Evolutionary conservation across 768 basidiomycete species (phyloP), one percentile per base, ranked within the genome.

Genomic region (Leccinum subtestaceum): DNA sequence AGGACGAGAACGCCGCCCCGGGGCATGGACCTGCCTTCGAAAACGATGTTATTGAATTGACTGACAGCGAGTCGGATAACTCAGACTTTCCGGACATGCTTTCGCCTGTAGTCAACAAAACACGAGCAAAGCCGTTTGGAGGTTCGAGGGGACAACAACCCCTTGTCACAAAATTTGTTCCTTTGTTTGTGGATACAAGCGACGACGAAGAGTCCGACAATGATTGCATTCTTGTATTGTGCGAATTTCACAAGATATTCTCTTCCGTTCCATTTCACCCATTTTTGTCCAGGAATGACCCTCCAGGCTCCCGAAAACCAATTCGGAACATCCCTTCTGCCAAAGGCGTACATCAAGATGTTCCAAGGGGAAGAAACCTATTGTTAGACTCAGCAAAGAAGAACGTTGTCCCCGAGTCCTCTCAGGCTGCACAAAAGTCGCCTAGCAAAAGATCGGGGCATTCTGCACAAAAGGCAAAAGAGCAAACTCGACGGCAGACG

Each of bases 231-330:
- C 66, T 78, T 23, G 67, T 67, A n/a, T 57, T 76, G 80, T 78
- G 58, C 64, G 80, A 66, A 7, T 9, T 19, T 49, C 10, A 49
- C 40, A 56, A 32, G 27, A 15, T 31, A 7, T 52, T 21, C 21
- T 21, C 21, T 46, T 47, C 46, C 21, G 31, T 34, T 43, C 46
- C 25, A 27, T 40, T 25, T 57, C 62, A 17, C 53, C 25, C 57
- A 61, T 59, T 32, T 40, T 40, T 38, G 17, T 52, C 27, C 51
- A 76, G 76, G 46, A 72, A 86, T 61, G 84, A 85, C 58, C 81
- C 83, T 8, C 80, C 69, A 53, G 74, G 74, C 52, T 76, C 80
- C 13, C 76, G 75, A 29, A 84, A 75, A 63, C 85, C 83, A 4
- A 60, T 82, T 31, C 76, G 64, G 5, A 60, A 32, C 6, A 62